These are phyloP conservation scores for Voacanga thouarsii DNA, from an alignment of 257 asterid species.

Conservation along the genomic window DNA sequence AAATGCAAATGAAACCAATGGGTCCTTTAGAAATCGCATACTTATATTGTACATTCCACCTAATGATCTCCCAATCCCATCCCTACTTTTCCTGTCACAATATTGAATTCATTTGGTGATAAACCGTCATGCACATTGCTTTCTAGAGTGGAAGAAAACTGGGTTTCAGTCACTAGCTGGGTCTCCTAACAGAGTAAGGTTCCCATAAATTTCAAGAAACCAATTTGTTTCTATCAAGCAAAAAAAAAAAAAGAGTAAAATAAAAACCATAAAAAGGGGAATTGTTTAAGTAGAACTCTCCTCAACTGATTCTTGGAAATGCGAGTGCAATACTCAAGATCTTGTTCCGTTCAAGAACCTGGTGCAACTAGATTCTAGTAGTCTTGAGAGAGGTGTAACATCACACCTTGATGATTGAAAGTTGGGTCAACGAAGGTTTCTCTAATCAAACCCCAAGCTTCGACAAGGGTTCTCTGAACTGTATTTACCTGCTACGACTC, in stretches of 20 bases:
- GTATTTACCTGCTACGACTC: slow-evolving; percentile 57
- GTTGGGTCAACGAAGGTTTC: slow-evolving; percentile 96
- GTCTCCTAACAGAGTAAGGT: background rate
- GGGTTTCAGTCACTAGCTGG: background rate
- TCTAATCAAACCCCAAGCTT: slow-evolving; percentile 94
- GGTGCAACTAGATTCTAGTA: background rate
- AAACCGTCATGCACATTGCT: background rate
- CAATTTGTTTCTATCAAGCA: background rate
- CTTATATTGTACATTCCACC: background rate
- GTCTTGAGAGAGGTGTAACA: background rate
- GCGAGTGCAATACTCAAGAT: background rate
- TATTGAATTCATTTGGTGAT: background rate
- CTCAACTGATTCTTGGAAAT: background rate
- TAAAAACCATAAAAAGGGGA: background rate
- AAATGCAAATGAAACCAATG: background rate
- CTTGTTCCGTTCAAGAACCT: background rate
- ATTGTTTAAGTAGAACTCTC: background rate
- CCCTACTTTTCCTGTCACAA: background rate
- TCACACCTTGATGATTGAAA: slow-evolving; percentile 89
- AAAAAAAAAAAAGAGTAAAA: background rate
- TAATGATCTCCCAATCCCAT: background rate
- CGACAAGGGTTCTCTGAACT: slow-evolving; percentile 91
- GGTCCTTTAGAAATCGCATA: background rate
- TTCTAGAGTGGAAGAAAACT: background rate
- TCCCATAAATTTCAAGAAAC: background rate